Base-by-base conservation (phyloP, 1,139 yeast species). In the Yamadazyma epiphylla region DNA sequence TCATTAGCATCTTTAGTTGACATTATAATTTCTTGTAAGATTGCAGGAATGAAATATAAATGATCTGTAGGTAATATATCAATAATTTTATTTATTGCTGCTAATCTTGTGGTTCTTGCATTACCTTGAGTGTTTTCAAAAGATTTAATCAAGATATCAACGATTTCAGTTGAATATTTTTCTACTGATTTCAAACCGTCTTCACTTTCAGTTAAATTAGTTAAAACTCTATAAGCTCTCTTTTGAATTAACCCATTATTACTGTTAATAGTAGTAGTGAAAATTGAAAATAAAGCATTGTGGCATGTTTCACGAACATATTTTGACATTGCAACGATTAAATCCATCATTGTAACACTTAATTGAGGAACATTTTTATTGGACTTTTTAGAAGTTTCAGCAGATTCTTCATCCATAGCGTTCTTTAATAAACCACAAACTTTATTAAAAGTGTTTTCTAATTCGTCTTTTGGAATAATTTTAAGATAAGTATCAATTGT, bases 1-100 rank as follows among this genome's bases (percentile, higher is more conserved):
- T 89, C 97, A 53, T 91, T 91, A 30, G 79, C 80, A 53, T 88
- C 96, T 58, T 91, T 91, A n/a, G 96, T 88, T 22, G 88, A 80
- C 51, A 94, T 66, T 35, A 91, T 89, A 14, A 89, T 80, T 60
- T 91, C 98, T 34, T 95, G 87, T 25, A 88, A 66, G 24, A 85
- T 62, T 9, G 85, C 70, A 15, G 96, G 95, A 42, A 91, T 80
- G 50, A 88, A 86, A 47, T 75, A 75, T 44, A 87, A 64, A 37
- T 82, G 80, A 16, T 69, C 55, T 3, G 61, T 42, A 15, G 96
- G 91, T 24, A 87, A 57, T 15, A 78, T 48, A 17, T 75, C 74
- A 27, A 85, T 60, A 10, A 89, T 48, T 17, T 74, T 67, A 37
- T 72, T 65, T 26, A 91, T 66, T 4, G 95, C 84, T 19, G 71